These are phyloP conservation scores for Phaseolus coccineus DNA, from an alignment of 331 rosid species.

Conservation along the genomic window DNA sequence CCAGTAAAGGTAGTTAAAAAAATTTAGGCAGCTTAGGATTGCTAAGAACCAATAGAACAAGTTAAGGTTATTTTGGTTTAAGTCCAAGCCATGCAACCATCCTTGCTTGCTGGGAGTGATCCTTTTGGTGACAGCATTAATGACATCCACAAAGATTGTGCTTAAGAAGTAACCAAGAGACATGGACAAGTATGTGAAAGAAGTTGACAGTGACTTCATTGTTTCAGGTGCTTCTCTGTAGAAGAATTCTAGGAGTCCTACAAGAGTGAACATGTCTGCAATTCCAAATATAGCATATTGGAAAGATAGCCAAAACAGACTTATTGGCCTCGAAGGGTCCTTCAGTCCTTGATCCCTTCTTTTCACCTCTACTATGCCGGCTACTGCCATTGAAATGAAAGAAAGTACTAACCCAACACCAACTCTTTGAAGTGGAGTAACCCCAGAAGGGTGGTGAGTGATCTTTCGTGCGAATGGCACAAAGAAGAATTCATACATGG, in stretches of 20 bases:
- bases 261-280: constrained; percentile 92
- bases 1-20: constrained; percentile 69
- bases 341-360: constrained; percentile 60
- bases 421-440: constrained; percentile 87
- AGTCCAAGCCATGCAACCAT: constrained; percentile 66
- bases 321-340: constrained; percentile 59
- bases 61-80: constrained; percentile 64
- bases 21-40: constrained; percentile 70
- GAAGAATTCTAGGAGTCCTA: constrained; percentile 82
- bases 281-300: constrained; percentile 85
- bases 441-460: constrained; percentile 79
- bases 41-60: constrained; percentile 85
- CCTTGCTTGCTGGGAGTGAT: constrained; percentile 68
- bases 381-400: constrained; percentile 76
- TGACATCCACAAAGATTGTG: constrained; percentile 58
- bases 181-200: constrained; percentile 71
- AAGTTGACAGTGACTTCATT: constrained; percentile 84
- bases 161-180: constrained; percentile 81
- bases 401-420: constrained; percentile 82
- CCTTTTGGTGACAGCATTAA: constrained; percentile 62
- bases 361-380: constrained; percentile 75
- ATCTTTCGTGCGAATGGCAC: constrained; percentile 79
- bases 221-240: constrained; percentile 80
- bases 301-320: constrained; percentile 83
- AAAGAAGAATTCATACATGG: constrained; percentile 74